These are phyloP conservation scores for Margaritispora aquatica DNA, from an alignment of 495 filamentous ascomycete species.

Conservation along the genomic window DNA sequence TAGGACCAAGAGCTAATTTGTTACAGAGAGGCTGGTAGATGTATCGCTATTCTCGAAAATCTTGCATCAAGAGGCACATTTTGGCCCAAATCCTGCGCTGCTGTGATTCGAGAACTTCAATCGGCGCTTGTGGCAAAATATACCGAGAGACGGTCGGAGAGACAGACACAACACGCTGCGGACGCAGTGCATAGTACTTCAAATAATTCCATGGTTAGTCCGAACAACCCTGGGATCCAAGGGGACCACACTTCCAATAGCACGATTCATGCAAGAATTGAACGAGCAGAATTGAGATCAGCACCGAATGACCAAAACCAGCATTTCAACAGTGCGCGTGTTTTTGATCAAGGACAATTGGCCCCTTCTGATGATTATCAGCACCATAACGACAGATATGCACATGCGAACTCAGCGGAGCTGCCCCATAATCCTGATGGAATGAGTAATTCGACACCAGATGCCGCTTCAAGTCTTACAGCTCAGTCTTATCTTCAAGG, in stretches of 20 bases:
- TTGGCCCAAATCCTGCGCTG: conserved; percentile 13
- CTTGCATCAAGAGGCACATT: conserved; percentile 10
- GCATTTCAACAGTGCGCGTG: not conserved
- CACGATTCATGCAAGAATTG: not conserved
- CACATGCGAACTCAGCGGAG: not conserved
- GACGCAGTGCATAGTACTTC: not conserved
- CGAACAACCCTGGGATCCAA: not conserved
- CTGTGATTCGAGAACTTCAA: conserved; percentile 9
- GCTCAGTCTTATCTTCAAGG: not conserved
- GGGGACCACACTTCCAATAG: not conserved
- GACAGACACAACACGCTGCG: not conserved
- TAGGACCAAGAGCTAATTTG: not conserved
- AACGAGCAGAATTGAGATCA: not conserved
- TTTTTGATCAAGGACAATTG: not conserved
- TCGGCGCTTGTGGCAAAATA: not conserved
- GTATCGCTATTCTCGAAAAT: conserved; percentile 8
- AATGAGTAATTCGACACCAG: not conserved
- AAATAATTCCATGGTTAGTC: not conserved
- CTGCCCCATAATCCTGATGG: not conserved
- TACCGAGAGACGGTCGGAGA: not conserved
- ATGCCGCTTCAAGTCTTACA: not conserved
- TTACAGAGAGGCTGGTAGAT: conserved; percentile 9
- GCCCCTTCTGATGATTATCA: not conserved
- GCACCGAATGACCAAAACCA: not conserved
- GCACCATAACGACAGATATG: not conserved